These are phyloP conservation scores for Blastocystis sp. DNA, from an alignment of 352 stramenopile species.

Conservation along the genomic window DNA sequence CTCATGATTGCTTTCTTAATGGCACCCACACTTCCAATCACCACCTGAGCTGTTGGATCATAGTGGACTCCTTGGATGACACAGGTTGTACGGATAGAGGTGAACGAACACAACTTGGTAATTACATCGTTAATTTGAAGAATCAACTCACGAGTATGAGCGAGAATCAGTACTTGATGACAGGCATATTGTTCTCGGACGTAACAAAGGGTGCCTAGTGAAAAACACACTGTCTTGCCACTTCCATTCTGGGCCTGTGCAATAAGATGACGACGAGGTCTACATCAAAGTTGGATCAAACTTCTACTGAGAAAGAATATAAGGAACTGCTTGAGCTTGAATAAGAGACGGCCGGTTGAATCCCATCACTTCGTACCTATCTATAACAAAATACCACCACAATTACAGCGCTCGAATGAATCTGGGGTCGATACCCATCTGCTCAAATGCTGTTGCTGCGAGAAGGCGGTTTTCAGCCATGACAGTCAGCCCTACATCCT, in stretches of 20 bases:
- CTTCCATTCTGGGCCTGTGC: conserved; percentile 60
- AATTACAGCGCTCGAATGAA: conserved; percentile 27
- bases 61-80: conserved; percentile 34
- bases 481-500: conserved; percentile 4
- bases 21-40: conserved; percentile 17
- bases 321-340: conserved; percentile 59
- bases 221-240: conserved; percentile 55
- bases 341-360: conserved; percentile 60
- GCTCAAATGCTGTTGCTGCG: conserved; percentile 54
- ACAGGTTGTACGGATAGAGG: conserved; percentile 16
- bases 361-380: conserved; percentile 44
- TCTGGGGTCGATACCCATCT: conserved; percentile 42
- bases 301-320: conserved; percentile 29
- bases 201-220: conserved; percentile 29
- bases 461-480: conserved; percentile 43
- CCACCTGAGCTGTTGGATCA: conserved; percentile 12
- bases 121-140: conserved; percentile 50
- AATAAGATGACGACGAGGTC: conserved; percentile 45
- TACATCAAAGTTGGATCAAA: not conserved
- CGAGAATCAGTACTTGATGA: conserved; percentile 39
- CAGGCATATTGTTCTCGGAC: not conserved
- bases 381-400: not conserved
- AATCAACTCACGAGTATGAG: conserved; percentile 28
- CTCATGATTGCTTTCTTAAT: conserved; percentile 7
- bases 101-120: conserved; percentile 12